A percentile compares a stretch with the other conserved stretches of the same genome.
Evolutionary conservation across 2,329 filamentous ascomycete genomes (phyloP).

Genomic region (Botrytis fragariae): DNA sequence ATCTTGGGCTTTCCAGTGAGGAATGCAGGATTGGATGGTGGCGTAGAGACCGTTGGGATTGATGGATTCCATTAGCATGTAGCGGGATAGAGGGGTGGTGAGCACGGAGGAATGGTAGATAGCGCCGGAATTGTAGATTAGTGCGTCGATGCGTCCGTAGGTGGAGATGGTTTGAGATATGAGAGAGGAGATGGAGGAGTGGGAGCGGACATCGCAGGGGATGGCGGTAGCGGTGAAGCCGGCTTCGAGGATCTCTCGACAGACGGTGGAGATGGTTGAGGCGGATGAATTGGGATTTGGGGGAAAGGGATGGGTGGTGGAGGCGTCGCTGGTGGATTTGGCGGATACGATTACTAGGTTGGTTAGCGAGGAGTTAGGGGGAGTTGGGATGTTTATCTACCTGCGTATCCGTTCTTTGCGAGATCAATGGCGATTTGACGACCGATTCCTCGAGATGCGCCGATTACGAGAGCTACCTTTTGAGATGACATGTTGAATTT

Average conservation of each 20-base stretch:
- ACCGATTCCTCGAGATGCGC: constrained; percentile 77
- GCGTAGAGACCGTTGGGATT: constrained; percentile 76
- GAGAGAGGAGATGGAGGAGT: constrained; percentile 56
- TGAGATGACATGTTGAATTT: constrained; percentile 23
- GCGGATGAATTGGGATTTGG: constrained; percentile 72
- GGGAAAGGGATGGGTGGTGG: constrained; percentile 58
- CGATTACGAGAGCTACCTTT: constrained; percentile 66
- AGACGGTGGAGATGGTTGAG: constrained; percentile 81
- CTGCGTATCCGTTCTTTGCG: constrained; percentile 66
- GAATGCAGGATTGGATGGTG: constrained; percentile 64
- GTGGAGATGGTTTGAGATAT: constrained; percentile 48
- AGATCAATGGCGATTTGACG: constrained; percentile 73
- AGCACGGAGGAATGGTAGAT: constrained; percentile 81
- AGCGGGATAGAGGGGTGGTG: constrained; percentile 71
- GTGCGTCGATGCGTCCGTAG: constrained; percentile 60
- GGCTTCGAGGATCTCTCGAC: constrained; percentile 64
- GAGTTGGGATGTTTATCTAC: constrained; percentile 43
- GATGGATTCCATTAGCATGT: constrained; percentile 72
- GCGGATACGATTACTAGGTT: constrained; percentile 61
- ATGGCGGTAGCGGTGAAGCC: constrained; percentile 65
- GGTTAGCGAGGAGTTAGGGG: constrained; percentile 6
- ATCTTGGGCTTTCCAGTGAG: constrained; percentile 55
- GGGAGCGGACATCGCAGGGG: constrained; percentile 67
- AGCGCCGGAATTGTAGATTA: constrained; percentile 81
- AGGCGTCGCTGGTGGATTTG: constrained; percentile 67